Conservation (phyloP, 2,329 filamentous ascomycete species). For the Didymella segeticola region DNA sequence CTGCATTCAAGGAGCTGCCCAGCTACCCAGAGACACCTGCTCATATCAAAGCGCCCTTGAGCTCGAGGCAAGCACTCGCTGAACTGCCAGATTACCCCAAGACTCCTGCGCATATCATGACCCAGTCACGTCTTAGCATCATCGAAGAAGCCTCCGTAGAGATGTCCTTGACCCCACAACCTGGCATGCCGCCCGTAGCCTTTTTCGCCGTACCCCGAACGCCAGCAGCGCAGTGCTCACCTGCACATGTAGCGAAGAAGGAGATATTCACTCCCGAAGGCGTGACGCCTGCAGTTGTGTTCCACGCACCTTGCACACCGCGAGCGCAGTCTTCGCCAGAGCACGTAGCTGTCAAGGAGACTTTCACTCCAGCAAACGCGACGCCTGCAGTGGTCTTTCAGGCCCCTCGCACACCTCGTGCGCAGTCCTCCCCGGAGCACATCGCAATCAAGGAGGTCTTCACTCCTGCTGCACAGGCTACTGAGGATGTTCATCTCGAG, state of each 20-base stretch:
- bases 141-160: slow-evolving; percentile 15
- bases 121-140: slow-evolving; percentile 7
- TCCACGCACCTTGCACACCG: slow-evolving; percentile 9
- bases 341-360: slow-evolving; percentile 6
- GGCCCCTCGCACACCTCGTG: background rate
- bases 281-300: background rate
- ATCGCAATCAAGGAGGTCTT: slow-evolving; percentile 11
- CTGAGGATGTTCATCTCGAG: background rate
- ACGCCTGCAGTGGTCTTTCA: background rate
- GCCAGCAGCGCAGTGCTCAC: slow-evolving; percentile 14
- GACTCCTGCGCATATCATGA: slow-evolving; percentile 15
- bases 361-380: background rate
- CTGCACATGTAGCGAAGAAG: slow-evolving; percentile 11
- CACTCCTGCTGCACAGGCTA: background rate
- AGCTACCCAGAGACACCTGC: slow-evolving; percentile 33
- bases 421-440: slow-evolving; percentile 4
- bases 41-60: slow-evolving; percentile 30
- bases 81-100: slow-evolving; percentile 28
- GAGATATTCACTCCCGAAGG: slow-evolving; percentile 8
- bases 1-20: slow-evolving; percentile 31
- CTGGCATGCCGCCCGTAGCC: slow-evolving; percentile 2
- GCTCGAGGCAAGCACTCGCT: slow-evolving; percentile 28
- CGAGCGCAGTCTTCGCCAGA: slow-evolving; percentile 12
- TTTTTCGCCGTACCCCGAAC: slow-evolving; percentile 13
- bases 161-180: background rate